Evolutionary conservation across 2,329 filamentous ascomycete genomes (phyloP), one percentile per base, ranked within the genome.

Genomic region (Zymoseptoria passerinii): DNA sequence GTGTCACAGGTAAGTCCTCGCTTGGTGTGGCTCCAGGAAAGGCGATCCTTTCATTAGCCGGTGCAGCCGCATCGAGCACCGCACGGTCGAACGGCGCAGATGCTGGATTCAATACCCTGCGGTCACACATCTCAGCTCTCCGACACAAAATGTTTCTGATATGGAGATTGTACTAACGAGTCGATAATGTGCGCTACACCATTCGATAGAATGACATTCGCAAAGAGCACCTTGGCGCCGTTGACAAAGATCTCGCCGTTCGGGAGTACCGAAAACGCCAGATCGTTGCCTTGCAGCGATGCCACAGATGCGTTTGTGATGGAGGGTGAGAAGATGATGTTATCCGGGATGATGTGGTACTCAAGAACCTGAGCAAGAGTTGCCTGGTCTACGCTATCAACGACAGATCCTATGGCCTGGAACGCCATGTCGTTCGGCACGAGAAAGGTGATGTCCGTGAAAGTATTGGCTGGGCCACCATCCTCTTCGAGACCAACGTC

Each of bases 141-240:
- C 35, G 35, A 44, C 35, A 44, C 9, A 44, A 5, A 16, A 7
- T 16, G 13, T 44, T 6, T 16, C n/a, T 44, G 35, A 44, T 16
- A 7, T 16, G 16, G n/a, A 16, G 2, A 1, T 7, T 44, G 35
- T 44, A 60, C 58, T 48, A 28, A 60, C 58, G 44, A 52, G 27
- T 60, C 58, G 44, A 60, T 60, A 23, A 60, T 40, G 50, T 60
- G 58, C 18, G 54, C 58, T 8, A 60, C 58, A 2, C 55, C 58
- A 55, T 60, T 60, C 16, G 27, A 52, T 29, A 60, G 28, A 35
- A 60, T 55, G 13, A 60, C 35, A 55, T 60, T 53, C 6, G 55
- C 51, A 10, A 57, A 28, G 2, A 60, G 19, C 9, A 60, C 52
- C 19, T 57, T 57, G 8, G 58, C 58, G 4, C 49, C 49, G 28